Conservation (phyloP, 192 early-diverging fungal species). For the Borealophlyctis nickersoniae region DNA sequence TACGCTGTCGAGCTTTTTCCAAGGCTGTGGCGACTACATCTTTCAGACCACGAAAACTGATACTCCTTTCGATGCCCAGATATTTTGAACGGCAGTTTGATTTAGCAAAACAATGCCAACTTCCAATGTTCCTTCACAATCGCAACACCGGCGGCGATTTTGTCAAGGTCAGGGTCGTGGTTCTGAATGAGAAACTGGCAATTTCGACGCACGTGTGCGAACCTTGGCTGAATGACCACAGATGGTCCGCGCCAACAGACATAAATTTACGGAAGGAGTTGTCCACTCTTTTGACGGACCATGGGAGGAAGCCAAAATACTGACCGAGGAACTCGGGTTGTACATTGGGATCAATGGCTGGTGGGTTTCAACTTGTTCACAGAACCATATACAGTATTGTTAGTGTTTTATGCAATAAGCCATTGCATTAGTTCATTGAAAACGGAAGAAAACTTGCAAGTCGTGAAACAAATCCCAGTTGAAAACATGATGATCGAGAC, state of each 20-base stretch:
- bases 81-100: constrained; percentile 78
- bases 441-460: constrained; percentile 75
- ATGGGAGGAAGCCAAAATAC: constrained; percentile 55
- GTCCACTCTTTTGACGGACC: constrained; percentile 89
- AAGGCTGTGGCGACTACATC: neutral
- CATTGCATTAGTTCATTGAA: constrained; percentile 74
- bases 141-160: constrained; percentile 82
- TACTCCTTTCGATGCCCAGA: neutral
- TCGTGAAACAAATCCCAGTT: constrained; percentile 67
- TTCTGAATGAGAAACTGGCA: no score
- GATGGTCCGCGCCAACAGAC: constrained; percentile 57
- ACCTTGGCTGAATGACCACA: no score
- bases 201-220: no score
- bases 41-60: neutral
- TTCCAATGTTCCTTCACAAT: constrained; percentile 93
- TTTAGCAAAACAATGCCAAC: constrained; percentile 65
- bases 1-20: constrained; percentile 13
- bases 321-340: constrained; percentile 65
- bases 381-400: no score
- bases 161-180: no score
- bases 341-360: constrained; percentile 97
- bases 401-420: no score
- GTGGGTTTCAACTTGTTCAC: constrained; percentile 6
- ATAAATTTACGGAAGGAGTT: constrained; percentile 66
- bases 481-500: constrained; percentile 90